Base-by-base conservation (phyloP, 805 yeast genomes). In the Tetrapisispora pingtungensis region DNA sequence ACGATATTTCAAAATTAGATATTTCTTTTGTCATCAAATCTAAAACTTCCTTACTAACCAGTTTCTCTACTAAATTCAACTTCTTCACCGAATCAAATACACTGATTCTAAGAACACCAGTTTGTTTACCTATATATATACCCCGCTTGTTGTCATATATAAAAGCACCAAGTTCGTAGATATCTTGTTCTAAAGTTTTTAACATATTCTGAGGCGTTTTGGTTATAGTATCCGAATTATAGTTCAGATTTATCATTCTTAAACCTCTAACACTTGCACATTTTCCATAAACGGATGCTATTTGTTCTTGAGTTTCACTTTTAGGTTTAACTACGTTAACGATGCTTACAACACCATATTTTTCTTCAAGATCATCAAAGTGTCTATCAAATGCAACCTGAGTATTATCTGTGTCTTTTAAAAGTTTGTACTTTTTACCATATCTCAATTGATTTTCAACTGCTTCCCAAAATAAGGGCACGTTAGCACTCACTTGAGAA, bases 381-480 rank as follows among this genome's bases (percentile, higher is more conserved):
- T 93, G 98, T 45, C 77, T 77, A 50, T 83, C 81, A 58, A 90
- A 87, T 3, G 90, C 81, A 1, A 90, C 84, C 56, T 87, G 95
- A 0, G 96, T 78, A 12, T 95, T 90, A 45, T 84, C 95, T 30
- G 74, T 64, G 14, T 88, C 80, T 52, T 95, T 73, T 0, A 89
- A 78, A n/a, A 93, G 67, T 31, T 77, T 77, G 34, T 87, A 80
- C 58, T 86, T 90, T 26, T 90, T 90, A 34, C 84, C 77, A 35
- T 88, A 78, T 44, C 93, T 65, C 10, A 93, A 79, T 44, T 65
- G 69, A 28, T 65, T 62, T 36, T 66, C 70, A 49, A 85, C 95
- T 54, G 88, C 90, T 57, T 90, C 98, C 94, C 95, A 93, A 57
- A 86, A 90, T 7, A 93, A 67, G 0, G 99, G 98, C 1, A 89